Conservation (phyloP, 2,329 filamentous ascomycete species). For the Botrytis hyacinthi region DNA sequence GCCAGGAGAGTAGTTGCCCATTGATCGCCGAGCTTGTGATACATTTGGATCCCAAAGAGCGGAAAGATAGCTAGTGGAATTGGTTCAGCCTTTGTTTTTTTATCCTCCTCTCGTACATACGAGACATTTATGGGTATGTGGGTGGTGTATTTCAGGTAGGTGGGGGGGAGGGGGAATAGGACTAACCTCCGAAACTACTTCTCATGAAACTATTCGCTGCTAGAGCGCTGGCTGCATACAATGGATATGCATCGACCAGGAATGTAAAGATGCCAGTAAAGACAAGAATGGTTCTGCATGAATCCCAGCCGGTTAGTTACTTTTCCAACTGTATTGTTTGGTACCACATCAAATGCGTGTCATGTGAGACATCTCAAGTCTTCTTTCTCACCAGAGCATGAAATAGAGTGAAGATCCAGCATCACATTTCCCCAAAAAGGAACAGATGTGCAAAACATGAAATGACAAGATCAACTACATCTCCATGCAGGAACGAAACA, state of each 20-base stretch:
- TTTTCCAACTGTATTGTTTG: slow-evolving; percentile 19
- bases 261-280: slow-evolving; percentile 89
- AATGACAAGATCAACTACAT: slow-evolving; percentile 19
- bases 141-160: not conserved
- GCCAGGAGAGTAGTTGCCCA: slow-evolving; percentile 65
- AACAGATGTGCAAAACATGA: slow-evolving; percentile 9
- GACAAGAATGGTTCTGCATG: slow-evolving; percentile 65
- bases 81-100: slow-evolving; percentile 26
- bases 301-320: slow-evolving; percentile 34
- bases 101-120: slow-evolving; percentile 8
- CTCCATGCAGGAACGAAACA: slow-evolving; percentile 20
- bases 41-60: slow-evolving; percentile 73
- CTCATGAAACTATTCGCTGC: slow-evolving; percentile 81
- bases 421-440: slow-evolving; percentile 20
- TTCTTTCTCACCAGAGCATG: not conserved
- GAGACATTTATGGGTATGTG: not conserved
- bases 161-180: not conserved
- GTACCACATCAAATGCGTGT: slow-evolving; percentile 30
- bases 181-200: slow-evolving; percentile 63
- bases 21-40: slow-evolving; percentile 63
- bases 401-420: not conserved
- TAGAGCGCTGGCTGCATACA: slow-evolving; percentile 73
- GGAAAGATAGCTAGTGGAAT: slow-evolving; percentile 64
- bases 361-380: slow-evolving; percentile 26
- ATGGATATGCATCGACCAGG: slow-evolving; percentile 70